phyloP scores from a whole-genome alignment of 1,139 yeast species.

The Magnusiomyces tetraspermus region DNA sequence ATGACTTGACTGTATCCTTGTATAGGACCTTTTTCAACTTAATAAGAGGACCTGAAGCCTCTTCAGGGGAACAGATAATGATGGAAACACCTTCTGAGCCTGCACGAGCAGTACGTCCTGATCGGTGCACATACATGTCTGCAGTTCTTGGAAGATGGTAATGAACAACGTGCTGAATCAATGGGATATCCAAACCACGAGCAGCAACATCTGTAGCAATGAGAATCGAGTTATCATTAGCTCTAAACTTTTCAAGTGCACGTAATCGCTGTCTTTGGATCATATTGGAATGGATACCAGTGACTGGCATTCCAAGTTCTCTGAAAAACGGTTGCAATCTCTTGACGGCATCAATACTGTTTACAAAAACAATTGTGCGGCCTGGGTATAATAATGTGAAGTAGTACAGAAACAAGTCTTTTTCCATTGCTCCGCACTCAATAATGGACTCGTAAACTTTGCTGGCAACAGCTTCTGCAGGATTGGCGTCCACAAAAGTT shows the following conservation, averaged over 20 bases:
- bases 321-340: conserved; percentile 68
- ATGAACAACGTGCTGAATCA: conserved; percentile 89
- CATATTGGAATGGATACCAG: conserved; percentile 82
- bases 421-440: conserved; percentile 83
- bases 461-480: conserved; percentile 69
- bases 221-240: conserved; percentile 48
- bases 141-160: conserved; percentile 94
- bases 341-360: conserved; percentile 88
- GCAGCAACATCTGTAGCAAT: conserved; percentile 98
- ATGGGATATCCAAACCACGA: conserved; percentile 89
- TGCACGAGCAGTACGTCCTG: conserved; percentile 98
- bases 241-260: conserved; percentile 57
- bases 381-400: conserved; percentile 83
- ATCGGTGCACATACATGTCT: conserved; percentile 88
- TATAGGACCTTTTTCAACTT: conserved; percentile 58
- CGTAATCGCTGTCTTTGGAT: conserved; percentile 86
- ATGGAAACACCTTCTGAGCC: conserved; percentile 90
- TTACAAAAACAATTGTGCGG: conserved; percentile 81
- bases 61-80: conserved; percentile 87
- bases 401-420: conserved; percentile 85
- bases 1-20: conserved; percentile 20
- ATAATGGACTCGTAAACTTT: conserved; percentile 76
- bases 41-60: conserved; percentile 73
- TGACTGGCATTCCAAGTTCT: conserved; percentile 53
- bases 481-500: conserved; percentile 74